phyloP scores from a whole-genome alignment of 306 rosid species.

The Fagus sylvatica region DNA sequence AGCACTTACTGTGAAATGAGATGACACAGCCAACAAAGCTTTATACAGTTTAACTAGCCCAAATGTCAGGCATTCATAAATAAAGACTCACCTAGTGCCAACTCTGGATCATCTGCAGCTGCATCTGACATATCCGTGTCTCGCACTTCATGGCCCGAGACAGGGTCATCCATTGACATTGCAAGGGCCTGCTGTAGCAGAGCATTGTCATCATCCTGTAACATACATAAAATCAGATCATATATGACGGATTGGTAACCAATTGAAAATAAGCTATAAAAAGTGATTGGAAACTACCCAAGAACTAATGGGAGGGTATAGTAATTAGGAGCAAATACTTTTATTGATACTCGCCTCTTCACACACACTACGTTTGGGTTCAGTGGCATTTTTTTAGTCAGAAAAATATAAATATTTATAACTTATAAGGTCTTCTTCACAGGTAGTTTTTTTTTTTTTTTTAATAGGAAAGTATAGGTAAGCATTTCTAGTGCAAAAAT shows the following conservation, averaged over 20 bases:
- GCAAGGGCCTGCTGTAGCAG: constrained; percentile 98
- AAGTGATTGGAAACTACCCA: not conserved
- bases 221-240: constrained; percentile 8
- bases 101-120: constrained; percentile 74
- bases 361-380: no score
- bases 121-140: constrained; percentile 91
- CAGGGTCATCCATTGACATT: constrained; percentile 97
- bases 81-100: constrained; percentile 79
- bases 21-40: not conserved
- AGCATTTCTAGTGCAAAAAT: no score
- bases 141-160: constrained; percentile 52
- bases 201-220: constrained; percentile 78
- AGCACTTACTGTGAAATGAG: not conserved
- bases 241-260: not conserved
- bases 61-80: not conserved
- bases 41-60: not conserved
- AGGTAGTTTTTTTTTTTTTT: no score
- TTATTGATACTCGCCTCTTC: not conserved
- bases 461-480: no score
- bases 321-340: not conserved
- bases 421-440: no score
- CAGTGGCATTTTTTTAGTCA: no score
- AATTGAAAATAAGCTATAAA: not conserved
- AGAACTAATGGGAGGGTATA: not conserved
- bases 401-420: no score